A percentile compares a stretch with the other conserved stretches of the same genome.
Evolutionary conservation across 2,329 filamentous ascomycete genomes (phyloP).

Genomic region (Chaetomium sp.): DNA sequence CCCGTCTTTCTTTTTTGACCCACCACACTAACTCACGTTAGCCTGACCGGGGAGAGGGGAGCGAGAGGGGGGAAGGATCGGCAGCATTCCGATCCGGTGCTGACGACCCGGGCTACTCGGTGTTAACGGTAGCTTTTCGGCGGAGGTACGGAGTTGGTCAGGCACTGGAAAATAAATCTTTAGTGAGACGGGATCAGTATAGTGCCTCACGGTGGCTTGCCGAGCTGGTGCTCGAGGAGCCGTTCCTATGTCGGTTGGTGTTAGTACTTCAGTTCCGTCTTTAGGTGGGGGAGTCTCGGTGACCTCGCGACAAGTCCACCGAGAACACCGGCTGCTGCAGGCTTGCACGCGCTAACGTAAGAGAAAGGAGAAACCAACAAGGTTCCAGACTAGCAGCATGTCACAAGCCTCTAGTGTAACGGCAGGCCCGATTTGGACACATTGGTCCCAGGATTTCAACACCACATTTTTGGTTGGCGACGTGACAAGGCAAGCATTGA

Average conservation of each 20-base stretch:
- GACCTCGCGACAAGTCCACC: neutral
- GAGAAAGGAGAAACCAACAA: constrained; percentile 7
- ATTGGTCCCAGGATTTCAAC: neutral
- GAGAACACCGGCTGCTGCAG: neutral
- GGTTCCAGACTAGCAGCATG: constrained; percentile 7
- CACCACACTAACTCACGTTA: neutral
- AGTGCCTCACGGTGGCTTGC: neutral
- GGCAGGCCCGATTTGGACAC: neutral
- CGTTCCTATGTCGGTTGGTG: neutral
- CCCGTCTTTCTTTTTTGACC: neutral
- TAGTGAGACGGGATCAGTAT: neutral
- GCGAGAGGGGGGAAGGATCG: neutral
- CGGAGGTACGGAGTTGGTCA: neutral
- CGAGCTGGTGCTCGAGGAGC: neutral
- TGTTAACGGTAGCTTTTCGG: neutral
- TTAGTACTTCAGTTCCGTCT: neutral
- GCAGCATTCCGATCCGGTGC: constrained; percentile 1
- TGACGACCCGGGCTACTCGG: neutral
- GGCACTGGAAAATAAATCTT: neutral
- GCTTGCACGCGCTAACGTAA: constrained; percentile 5
- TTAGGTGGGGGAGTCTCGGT: neutral
- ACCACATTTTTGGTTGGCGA: neutral
- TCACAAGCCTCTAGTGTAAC: constrained; percentile 8
- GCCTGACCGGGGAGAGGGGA: neutral
- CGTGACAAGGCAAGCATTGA: neutral